A percentile compares a stretch with the other conserved stretches of the same genome.
Evolutionary conservation across 208 protist genomes (phyloP).

Genomic region (Acanthamoeba sp.): DNA sequence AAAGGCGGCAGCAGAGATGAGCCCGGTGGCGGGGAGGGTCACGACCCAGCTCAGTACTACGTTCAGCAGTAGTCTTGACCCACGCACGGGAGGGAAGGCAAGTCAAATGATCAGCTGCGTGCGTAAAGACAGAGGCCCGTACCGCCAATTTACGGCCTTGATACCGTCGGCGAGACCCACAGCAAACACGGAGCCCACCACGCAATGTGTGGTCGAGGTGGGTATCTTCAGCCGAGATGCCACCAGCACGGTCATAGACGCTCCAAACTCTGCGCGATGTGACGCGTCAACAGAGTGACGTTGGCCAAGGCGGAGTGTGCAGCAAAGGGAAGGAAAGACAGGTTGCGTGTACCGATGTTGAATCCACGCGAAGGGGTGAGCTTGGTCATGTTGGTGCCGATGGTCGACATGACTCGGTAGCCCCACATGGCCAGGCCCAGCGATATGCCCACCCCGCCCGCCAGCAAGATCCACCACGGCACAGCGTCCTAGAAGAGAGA

Average conservation of each 20-base stretch:
- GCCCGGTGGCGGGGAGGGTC: background rate
- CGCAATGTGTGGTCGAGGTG: slow-evolving; percentile 61
- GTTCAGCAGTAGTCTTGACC: background rate
- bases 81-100: no score
- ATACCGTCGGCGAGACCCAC: background rate
- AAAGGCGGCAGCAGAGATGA: background rate
- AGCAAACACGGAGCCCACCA: slow-evolving; percentile 61
- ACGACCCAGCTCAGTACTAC: slow-evolving; percentile 1
- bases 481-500: background rate
- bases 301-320: no score
- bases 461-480: slow-evolving; percentile 19
- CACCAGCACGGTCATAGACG: slow-evolving; percentile 12
- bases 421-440: slow-evolving; percentile 55
- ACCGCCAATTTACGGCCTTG: slow-evolving; percentile 49
- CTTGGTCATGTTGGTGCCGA: slow-evolving; percentile 14
- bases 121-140: no score
- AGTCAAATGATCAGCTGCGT: no score
- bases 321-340: background rate
- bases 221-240: background rate
- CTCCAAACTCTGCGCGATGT: background rate
- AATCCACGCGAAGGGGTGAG: background rate
- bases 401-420: background rate
- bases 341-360: background rate
- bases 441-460: background rate
- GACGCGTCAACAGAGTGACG: no score